phyloP scores from a whole-genome alignment of 2,329 filamentous ascomycete genomes.

The Xylaria digitata region DNA sequence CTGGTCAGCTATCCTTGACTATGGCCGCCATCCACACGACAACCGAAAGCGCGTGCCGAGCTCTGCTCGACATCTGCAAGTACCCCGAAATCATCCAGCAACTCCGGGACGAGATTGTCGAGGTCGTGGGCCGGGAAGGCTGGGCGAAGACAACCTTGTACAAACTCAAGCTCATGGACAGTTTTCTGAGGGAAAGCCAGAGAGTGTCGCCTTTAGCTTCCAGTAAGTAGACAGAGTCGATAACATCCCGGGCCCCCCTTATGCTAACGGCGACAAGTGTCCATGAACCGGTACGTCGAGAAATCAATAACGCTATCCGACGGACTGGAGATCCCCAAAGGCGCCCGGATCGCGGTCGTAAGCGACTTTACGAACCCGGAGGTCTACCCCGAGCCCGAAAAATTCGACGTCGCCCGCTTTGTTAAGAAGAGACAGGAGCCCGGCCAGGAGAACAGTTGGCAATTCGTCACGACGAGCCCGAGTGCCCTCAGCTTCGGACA shows the following conservation, averaged over 20 bases:
- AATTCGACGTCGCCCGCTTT: slow-evolving; percentile 49
- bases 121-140: slow-evolving; percentile 47
- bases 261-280: slow-evolving; percentile 38
- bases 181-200: slow-evolving; percentile 56
- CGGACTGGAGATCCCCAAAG: slow-evolving; percentile 46
- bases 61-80: slow-evolving; percentile 58
- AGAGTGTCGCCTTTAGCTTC: slow-evolving; percentile 47
- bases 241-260: not conserved
- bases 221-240: slow-evolving; percentile 42
- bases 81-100: slow-evolving; percentile 57
- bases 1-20: slow-evolving; percentile 52
- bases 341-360: slow-evolving; percentile 46
- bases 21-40: slow-evolving; percentile 58
- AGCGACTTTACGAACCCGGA: slow-evolving; percentile 47
- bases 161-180: slow-evolving; percentile 55
- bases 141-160: slow-evolving; percentile 51
- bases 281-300: slow-evolving; percentile 50
- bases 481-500: slow-evolving; percentile 54
- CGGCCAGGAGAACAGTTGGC: slow-evolving; percentile 51
- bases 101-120: slow-evolving; percentile 58
- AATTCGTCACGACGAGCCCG: slow-evolving; percentile 53
- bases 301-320: slow-evolving; percentile 46
- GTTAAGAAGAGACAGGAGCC: slow-evolving; percentile 46
- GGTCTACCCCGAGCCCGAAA: slow-evolving; percentile 46
- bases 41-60: slow-evolving; percentile 51